Base-by-base conservation (phyloP, 1,139 yeast species). In the Yamadazyma spencermartinsiae region DNA sequence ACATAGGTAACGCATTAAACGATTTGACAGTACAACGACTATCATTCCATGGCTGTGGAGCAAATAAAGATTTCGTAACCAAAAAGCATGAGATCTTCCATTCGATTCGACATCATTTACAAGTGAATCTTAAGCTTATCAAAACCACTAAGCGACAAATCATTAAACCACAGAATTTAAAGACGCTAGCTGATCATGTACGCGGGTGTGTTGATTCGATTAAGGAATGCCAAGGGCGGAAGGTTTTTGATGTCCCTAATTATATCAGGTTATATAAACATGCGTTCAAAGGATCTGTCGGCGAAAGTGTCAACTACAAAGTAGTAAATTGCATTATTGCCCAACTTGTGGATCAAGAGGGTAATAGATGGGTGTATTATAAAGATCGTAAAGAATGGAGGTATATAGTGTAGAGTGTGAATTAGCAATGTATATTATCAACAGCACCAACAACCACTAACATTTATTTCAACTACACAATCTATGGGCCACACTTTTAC, bases 281-380 rank as follows among this genome's bases (percentile, higher is more conserved):
- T 3, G 17, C 18, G 24, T 17, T 33, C 18, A 33, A 30, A 29
- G 30, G 36, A 20, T 13, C 17, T 4, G 23, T 55, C 6, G 56
- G 58, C 2, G 42, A 45, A 12, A 49, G 46, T 3, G 35, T 59
- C 7, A 48, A 49, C 28, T 41, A 46, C 35, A 56, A 55, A 36
- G 29, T 60, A 7, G 40, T 63, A 28, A 65, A 65, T 41, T 59
- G 54, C 2, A 51, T 65, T 2, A 50, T 65, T 11, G 66, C 60
- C 18, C 47, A 50, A 39, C 47, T 61, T 4, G 40, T 60, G 12
- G 42, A 42, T 3, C 48, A 51, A 5, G 56, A 55, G 13, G 40
- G 55, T 13, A 20, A 33, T 1, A 26, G 35, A 19, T 65, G 71
- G 71, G 48, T 35, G 24, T 63, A 61, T 41, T 56, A 59, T 35